phyloP scores from a whole-genome alignment of 2,329 filamentous ascomycete species.

The Colletotrichum sp. region DNA sequence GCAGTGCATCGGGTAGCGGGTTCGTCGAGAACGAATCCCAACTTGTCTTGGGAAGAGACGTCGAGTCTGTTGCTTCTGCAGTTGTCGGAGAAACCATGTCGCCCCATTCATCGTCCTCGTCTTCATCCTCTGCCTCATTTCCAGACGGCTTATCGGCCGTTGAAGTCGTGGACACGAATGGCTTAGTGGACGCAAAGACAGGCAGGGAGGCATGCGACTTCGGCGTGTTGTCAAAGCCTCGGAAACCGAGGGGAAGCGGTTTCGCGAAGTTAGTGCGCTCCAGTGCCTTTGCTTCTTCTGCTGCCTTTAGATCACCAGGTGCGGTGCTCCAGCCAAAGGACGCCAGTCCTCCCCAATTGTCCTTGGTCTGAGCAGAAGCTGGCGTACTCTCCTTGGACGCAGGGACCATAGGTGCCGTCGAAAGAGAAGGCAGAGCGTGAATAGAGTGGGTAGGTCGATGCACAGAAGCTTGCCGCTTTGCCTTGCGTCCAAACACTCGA shows the following conservation, averaged over 20 bases:
- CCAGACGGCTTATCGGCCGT: slow-evolving; percentile 1
- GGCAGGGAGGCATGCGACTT: slow-evolving; percentile 13
- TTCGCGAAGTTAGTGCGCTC: not conserved
- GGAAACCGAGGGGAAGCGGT: slow-evolving; percentile 3
- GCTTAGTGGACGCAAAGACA: not conserved
- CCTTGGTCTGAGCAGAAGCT: slow-evolving; percentile 16
- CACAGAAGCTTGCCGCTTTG: slow-evolving; percentile 29
- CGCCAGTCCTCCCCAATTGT: slow-evolving; percentile 17
- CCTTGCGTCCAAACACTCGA: slow-evolving; percentile 44
- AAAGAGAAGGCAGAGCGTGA: not conserved
- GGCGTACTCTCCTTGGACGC: slow-evolving; percentile 25
- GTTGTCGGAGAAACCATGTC: slow-evolving; percentile 59
- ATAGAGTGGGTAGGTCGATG: slow-evolving; percentile 22
- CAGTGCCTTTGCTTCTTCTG: not conserved
- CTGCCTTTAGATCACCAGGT: not conserved
- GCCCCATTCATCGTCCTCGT: slow-evolving; percentile 59
- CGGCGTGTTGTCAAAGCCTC: slow-evolving; percentile 11
- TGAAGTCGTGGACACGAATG: not conserved
- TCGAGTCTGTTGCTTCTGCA: slow-evolving; percentile 3
- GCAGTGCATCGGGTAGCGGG: not conserved
- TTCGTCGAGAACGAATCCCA: slow-evolving; percentile 19
- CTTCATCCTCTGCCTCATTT: slow-evolving; percentile 10
- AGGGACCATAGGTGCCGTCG: not conserved
- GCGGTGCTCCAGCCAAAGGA: slow-evolving; percentile 35
- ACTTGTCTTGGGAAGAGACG: slow-evolving; percentile 12